These are phyloP conservation scores for Tylopilus cervinicoccineus DNA, from an alignment of 768 basidiomycete species.

Conservation along the genomic window DNA sequence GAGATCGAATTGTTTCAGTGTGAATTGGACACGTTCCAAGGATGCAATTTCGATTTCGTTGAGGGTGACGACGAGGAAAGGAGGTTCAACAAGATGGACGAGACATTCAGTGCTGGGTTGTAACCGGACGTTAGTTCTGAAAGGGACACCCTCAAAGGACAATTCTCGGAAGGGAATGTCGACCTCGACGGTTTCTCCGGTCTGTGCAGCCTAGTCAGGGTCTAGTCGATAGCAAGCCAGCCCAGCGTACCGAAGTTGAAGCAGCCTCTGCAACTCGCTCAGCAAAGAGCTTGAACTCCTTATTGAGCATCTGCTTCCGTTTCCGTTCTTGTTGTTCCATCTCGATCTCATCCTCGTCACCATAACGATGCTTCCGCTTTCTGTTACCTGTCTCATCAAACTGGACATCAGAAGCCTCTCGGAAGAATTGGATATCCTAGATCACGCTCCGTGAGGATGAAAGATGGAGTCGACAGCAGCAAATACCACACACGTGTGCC, in stretches of 20 bases:
- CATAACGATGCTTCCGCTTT: constrained; percentile 94
- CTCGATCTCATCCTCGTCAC: constrained; percentile 98
- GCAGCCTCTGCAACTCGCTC: constrained; percentile 88
- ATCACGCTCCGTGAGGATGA: constrained; percentile 1
- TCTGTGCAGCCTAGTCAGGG: constrained; percentile 34
- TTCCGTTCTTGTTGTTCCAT: constrained; percentile 97
- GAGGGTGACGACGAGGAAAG: constrained; percentile 93
- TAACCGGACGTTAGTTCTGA: constrained; percentile 89
- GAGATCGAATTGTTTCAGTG: constrained; percentile 94
- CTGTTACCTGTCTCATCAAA: constrained; percentile 99
- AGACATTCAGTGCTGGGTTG: constrained; percentile 97
- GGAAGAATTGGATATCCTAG: constrained; percentile 96
- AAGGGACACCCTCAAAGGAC: constrained; percentile 95
- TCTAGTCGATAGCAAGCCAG: not conserved
- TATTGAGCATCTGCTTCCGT: constrained; percentile 84
- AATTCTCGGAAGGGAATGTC: constrained; percentile 97
- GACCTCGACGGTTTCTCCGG: constrained; percentile 83
- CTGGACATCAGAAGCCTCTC: constrained; percentile 95
- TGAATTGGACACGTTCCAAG: constrained; percentile 94
- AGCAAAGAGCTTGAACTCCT: constrained; percentile 90
- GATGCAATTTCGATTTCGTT: constrained; percentile 96
- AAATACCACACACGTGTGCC: constrained; percentile 61
- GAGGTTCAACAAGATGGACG: constrained; percentile 91
- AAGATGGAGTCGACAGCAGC: not conserved
- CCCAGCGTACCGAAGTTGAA: constrained; percentile 58